Evolutionary conservation across 1,284 basidiomycete species (phyloP), one percentile per base, ranked within the genome.

Genomic region (Chondrostereum purpureum): DNA sequence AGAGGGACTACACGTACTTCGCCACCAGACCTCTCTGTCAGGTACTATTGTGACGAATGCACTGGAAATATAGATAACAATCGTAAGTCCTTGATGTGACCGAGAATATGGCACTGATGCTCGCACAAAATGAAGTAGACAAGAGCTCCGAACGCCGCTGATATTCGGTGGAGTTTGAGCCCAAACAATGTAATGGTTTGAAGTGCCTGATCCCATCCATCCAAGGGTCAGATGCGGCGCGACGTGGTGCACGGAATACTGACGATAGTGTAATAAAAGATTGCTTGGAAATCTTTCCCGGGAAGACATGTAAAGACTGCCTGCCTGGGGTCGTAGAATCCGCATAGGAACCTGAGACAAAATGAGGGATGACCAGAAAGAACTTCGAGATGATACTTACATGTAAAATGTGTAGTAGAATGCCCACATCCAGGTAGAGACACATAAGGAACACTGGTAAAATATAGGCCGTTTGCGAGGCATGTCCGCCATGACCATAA

Each of bases 131-230:
- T 83, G 75, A 61, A 84, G 79, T n/a, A n/a, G 40, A 70, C 56
- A 5, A 75, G 40, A 0, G 80, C 76, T 5, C 80, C 83, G 22
- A 80, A 44, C 37, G 80, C 65, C 1, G 83, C 82, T n/a, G 78
- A 73, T 33, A 86, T 62, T 16, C 90, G 72, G 48, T 82, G 77
- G 54, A 84, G 65, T 53, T 81, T 78, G 44, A 92, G 61, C 2
- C 86, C 88, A 56, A 92, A 88, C 6, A 92, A 62, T 1, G 79
- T 87, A 34, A 92, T 78, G 0, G 80, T 82, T 55, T 88, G 88
- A 17, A 88, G 62, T 10, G 80, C 87, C 51, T 80, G 69, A 10
- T n/a, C n/a, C n/a, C n/a, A n/a, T n/a, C n/a, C n/a, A 67, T 66
- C 53, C 70, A 74, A 52, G 71, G 39, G 41, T 21, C 38, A 8